Percentiles rank a stretch among this genome's conserved stretches.
These are phyloP conservation scores for Hypericum androsaemum DNA, from an alignment of 345 rosid genomes.

Conservation along the genomic window DNA sequence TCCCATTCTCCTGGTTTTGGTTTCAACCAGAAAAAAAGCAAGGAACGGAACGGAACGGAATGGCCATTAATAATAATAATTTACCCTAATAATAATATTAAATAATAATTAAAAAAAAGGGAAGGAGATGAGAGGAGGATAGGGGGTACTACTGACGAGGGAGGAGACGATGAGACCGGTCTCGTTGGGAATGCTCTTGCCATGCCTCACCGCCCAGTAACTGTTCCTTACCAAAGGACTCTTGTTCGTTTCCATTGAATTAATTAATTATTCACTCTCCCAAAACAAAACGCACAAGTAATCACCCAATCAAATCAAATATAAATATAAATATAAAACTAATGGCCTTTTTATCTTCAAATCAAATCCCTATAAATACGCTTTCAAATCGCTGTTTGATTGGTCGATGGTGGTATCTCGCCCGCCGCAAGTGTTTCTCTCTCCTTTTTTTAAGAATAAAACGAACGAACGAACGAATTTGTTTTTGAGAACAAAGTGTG, in stretches of 20 bases:
- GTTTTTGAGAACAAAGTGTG: too few species aligned
- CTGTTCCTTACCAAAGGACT: slow-evolving; percentile 34
- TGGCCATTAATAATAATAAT: neutral
- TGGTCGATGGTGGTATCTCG: too few species aligned
- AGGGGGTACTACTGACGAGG: slow-evolving; percentile 25
- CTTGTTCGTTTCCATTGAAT: slow-evolving; percentile 18
- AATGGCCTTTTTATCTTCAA: too few species aligned
- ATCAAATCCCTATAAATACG: too few species aligned
- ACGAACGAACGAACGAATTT: too few species aligned
- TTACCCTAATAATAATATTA: neutral
- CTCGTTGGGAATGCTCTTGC: slow-evolving; percentile 88
- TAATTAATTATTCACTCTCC: too few species aligned
- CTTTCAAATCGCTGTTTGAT: too few species aligned
- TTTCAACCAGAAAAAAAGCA: neutral
- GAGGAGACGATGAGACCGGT: slow-evolving; percentile 74
- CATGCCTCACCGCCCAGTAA: slow-evolving; percentile 79
- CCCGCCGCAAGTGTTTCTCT: too few species aligned
- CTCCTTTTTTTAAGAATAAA: too few species aligned
- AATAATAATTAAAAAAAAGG: neutral
- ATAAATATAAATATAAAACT: too few species aligned
- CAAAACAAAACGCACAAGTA: too few species aligned
- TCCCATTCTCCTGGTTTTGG: slow-evolving; percentile 58
- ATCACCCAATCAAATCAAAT: too few species aligned
- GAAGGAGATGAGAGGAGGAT: neutral
- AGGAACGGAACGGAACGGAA: neutral